Evolutionary conservation across 208 protist genomes (phyloP), one percentile per base, ranked within the genome.

Genomic region (Porcisia hertigi): DNA sequence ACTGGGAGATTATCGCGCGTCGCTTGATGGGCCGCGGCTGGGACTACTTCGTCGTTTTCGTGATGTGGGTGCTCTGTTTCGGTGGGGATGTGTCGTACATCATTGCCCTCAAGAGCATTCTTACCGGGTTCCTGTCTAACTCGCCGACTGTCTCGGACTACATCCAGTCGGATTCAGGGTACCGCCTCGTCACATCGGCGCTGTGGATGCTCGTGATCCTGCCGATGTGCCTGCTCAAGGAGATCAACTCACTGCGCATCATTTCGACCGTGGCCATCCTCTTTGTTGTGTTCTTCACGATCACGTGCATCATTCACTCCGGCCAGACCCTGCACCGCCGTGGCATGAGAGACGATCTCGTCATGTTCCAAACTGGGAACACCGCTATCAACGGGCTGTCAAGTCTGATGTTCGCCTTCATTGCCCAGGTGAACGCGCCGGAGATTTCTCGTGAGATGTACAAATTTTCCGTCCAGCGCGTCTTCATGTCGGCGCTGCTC

Each of bases 201-300:
- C 64, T 96, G 34, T 96, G 89, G 90, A 63, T 94, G 60, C 8
- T 14, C 39, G 62, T 66, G 62, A 66, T 66, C 6, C 39, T 66
- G 20, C 62, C 62, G 39, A 66, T 96, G 60, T 93, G 77, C 47
- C 70, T 95, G 36, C 88, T 77, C 5, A 90, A 91, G 79, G 84
- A 89, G 70, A 93, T 97, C 73, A 94, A 95, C 78, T 95, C 90
- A 0, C 83, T 97, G 34, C 88, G 94, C 12, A 73, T 88, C 65
- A 36, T 92, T 11, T 94, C 92, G 1, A 76, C 85, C 7, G 58
- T 96, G 16, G 90, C 79, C n/a, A 84, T 94, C n/a, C 43, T 85
- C 36, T 85, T 92, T 47, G 88, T 96, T 36, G 63, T 92, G 4
- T 90, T 87, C 75, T 94, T 97, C 65, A 85, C 91, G 49, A 73